phyloP scores from a whole-genome alignment of 139 green algal species.

The Edaphochlamys debaryana region DNA sequence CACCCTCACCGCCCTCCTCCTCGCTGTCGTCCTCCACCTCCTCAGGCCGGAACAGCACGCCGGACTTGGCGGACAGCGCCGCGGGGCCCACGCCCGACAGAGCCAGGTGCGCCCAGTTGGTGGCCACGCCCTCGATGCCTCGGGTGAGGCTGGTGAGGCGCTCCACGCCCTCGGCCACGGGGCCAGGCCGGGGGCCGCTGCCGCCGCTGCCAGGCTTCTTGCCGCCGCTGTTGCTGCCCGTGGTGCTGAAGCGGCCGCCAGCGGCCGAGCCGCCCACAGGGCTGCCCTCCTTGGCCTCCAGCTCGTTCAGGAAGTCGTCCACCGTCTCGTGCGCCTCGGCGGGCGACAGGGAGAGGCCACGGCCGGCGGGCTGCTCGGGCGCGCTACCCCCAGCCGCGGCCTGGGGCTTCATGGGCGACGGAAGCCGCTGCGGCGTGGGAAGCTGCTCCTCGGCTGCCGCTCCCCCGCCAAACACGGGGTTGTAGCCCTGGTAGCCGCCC shows the following conservation, averaged over 20 bases:
- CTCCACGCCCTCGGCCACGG: conserved; percentile 15
- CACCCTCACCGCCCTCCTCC: background rate
- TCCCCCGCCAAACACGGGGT: background rate
- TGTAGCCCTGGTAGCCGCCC: conserved; percentile 6
- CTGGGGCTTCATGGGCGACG: background rate
- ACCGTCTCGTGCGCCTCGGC: background rate
- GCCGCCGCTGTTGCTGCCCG: background rate
- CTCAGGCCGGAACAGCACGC: background rate
- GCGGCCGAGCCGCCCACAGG: background rate
- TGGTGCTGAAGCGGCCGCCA: conserved; percentile 14
- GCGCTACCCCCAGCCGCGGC: too few species aligned
- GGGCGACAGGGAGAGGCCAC: background rate
- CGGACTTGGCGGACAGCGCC: background rate
- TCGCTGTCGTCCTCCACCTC: background rate
- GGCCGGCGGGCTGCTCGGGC: too few species aligned
- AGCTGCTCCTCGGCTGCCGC: background rate
- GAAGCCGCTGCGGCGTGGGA: background rate
- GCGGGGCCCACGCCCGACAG: conserved; percentile 6
- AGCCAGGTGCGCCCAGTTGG: conserved; percentile 4
- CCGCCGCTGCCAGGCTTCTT: background rate
- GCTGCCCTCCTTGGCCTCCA: background rate
- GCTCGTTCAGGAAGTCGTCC: background rate
- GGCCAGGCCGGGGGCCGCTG: background rate
- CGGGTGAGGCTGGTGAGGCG: background rate
- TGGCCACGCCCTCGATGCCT: background rate